A percentile compares a stretch with the other conserved stretches of the same genome.
phyloP scores from a whole-genome alignment of 352 stramenopile species.

The Phytophthora nicotianae region DNA sequence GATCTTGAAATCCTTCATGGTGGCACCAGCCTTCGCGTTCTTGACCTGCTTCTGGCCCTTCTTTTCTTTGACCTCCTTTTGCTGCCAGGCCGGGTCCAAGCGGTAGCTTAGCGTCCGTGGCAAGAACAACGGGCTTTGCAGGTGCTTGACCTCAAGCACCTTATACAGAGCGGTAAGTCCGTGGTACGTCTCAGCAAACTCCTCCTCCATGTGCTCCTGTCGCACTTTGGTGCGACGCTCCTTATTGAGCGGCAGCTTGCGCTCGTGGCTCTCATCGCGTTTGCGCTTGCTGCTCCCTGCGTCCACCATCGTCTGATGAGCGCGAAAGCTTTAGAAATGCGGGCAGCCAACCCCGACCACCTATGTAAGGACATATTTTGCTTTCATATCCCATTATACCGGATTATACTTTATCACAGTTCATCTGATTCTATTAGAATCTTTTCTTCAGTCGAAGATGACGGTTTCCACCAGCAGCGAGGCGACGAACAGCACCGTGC shows the following conservation, averaged over 20 bases:
- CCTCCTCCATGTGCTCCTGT: constrained; percentile 78
- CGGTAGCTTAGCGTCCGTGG: constrained; percentile 83
- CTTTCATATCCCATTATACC: background rate
- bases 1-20: constrained; percentile 65
- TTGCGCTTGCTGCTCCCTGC: constrained; percentile 62
- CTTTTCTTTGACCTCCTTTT: constrained; percentile 30
- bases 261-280: constrained; percentile 58
- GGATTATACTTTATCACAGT: background rate
- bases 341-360: constrained; percentile 25
- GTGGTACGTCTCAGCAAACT: constrained; percentile 84
- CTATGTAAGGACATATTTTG: constrained; percentile 12
- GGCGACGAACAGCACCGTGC: constrained; percentile 6
- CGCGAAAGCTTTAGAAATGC: constrained; percentile 21
- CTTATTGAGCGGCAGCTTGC: constrained; percentile 35
- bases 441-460: constrained; percentile 40
- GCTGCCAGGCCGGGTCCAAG: constrained; percentile 37
- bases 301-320: constrained; percentile 29
- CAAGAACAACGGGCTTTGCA: constrained; percentile 75
- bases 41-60: background rate
- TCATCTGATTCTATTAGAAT: constrained; percentile 12
- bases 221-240: constrained; percentile 53
- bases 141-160: constrained; percentile 74
- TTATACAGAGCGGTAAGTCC: constrained; percentile 84
- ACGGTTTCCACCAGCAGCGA: constrained; percentile 53
- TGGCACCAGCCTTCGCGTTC: constrained; percentile 32